Base-by-base conservation (phyloP, 805 yeast genomes). In the Saccharomyces eubayanus region DNA sequence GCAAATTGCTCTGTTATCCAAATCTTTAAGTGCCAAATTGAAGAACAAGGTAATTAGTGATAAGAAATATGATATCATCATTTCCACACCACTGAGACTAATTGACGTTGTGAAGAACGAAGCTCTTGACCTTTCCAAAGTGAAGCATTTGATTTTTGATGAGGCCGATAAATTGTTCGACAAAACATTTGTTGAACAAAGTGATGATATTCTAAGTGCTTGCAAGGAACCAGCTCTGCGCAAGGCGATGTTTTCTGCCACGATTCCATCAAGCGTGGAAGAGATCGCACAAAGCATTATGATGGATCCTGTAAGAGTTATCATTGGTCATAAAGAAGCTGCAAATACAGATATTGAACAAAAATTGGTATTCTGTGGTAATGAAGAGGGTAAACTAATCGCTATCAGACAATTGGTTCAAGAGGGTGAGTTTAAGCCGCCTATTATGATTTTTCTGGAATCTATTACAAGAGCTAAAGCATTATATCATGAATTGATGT, bases 101-200 rank as follows among this genome's bases (percentile, higher is more conserved):
- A 85, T 92, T 43, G 96, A 90, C 61, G 76, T 88, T 31, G 80
- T 90, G 21, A 81, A 83, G 54, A 75, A 75, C 50, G 87, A 79
- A 43, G 74, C 78, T 10, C 67, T 88, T 24, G 83, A 82, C 59
- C 76, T 92, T 46, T 71, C 81, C 5, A 71, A 73, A 28, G 89
- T 92, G n/a, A 84, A 84, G 58, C 84, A 82, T 64, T 72, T 94
- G 49, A 80, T 94, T 21, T 82, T 94, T 60, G 99, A 94, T 75
- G 99, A 94, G 72, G 98, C 97, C 9, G 99, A 94, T 75, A 86
- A 88, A 62, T 74, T 94, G 55, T 88, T 94, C 61, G 97, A 94
- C 63, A 80, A 83, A 58, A 84, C 87, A 16, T 94, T 94, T 62
- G 81, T 89, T 12, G 89, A 85, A 60, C 99, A 94, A 74, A 87